phyloP scores from a whole-genome alignment of 352 stramenopile genomes.

The Globisporangium takayamanum region DNA sequence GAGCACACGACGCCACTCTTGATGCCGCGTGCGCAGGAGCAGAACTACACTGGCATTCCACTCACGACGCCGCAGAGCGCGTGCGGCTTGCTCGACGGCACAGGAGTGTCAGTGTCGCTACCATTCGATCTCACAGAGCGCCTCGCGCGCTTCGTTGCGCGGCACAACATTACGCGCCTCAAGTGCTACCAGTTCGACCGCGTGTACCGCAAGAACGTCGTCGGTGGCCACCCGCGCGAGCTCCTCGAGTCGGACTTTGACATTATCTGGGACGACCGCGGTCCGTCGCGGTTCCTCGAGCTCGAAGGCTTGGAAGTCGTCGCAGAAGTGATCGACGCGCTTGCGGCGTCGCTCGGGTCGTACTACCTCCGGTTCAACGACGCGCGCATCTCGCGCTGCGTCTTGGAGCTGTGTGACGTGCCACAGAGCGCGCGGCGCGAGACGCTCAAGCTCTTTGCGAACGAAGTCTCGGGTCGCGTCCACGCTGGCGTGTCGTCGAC shows the following conservation, averaged over 20 bases:
- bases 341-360: conserved; percentile 51
- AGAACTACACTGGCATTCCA: conserved; percentile 63
- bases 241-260: conserved; percentile 82
- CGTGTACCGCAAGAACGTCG: conserved; percentile 73
- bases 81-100: conserved; percentile 61
- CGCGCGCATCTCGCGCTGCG: conserved; percentile 52
- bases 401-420: conserved; percentile 67
- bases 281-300: conserved; percentile 60
- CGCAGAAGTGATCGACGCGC: conserved; percentile 57
- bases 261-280: conserved; percentile 76
- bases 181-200: conserved; percentile 86
- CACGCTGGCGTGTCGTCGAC: conserved; percentile 56
- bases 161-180: conserved; percentile 71
- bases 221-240: conserved; percentile 70
- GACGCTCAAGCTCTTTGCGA: conserved; percentile 70
- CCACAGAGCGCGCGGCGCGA: conserved; percentile 47
- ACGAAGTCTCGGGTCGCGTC: conserved; percentile 61
- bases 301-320: conserved; percentile 76
- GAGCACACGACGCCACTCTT: conserved; percentile 76
- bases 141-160: conserved; percentile 70
- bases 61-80: conserved; percentile 48
- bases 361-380: conserved; percentile 83
- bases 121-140: conserved; percentile 83
- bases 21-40: conserved; percentile 58
- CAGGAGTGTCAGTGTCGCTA: conserved; percentile 74